Evolutionary conservation across 2,329 filamentous ascomycete genomes (phyloP).

Genomic region (Aspergillus carbonarius): DNA sequence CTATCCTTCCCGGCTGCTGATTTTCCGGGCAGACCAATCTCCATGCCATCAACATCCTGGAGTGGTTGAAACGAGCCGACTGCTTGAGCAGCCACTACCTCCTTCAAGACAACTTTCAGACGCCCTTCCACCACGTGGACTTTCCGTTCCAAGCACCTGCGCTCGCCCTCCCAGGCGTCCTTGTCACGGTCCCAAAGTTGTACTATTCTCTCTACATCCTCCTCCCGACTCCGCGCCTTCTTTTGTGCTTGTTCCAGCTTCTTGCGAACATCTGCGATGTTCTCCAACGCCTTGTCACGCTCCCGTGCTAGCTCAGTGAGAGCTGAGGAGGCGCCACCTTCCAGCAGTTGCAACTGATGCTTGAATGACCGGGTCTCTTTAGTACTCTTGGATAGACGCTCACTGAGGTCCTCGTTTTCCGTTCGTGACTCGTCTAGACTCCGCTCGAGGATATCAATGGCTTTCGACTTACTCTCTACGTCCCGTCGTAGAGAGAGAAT

Average conservation of each 20-base stretch:
- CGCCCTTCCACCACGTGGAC: constrained; percentile 87
- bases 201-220: constrained; percentile 76
- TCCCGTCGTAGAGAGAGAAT: constrained; percentile 85
- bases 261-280: constrained; percentile 68
- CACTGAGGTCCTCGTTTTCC: constrained; percentile 71
- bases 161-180: constrained; percentile 79
- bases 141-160: constrained; percentile 76
- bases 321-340: constrained; percentile 83
- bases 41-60: constrained; percentile 61
- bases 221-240: constrained; percentile 74
- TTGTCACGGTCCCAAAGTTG: constrained; percentile 81
- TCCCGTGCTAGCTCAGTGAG: constrained; percentile 80
- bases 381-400: constrained; percentile 59
- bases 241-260: constrained; percentile 77
- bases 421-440: constrained; percentile 68
- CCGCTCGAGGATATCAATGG: constrained; percentile 81
- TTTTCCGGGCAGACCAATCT: background rate
- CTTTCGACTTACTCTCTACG: constrained; percentile 81
- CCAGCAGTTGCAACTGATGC: constrained; percentile 79
- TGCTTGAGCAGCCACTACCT: constrained; percentile 59
- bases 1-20: constrained; percentile 49
- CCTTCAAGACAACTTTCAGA: constrained; percentile 78
- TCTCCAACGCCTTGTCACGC: constrained; percentile 77
- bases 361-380: constrained; percentile 81
- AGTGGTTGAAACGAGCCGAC: constrained; percentile 31